Conservation (phyloP, 768 basidiomycete genomes). For the Tulasnella sp. region DNA sequence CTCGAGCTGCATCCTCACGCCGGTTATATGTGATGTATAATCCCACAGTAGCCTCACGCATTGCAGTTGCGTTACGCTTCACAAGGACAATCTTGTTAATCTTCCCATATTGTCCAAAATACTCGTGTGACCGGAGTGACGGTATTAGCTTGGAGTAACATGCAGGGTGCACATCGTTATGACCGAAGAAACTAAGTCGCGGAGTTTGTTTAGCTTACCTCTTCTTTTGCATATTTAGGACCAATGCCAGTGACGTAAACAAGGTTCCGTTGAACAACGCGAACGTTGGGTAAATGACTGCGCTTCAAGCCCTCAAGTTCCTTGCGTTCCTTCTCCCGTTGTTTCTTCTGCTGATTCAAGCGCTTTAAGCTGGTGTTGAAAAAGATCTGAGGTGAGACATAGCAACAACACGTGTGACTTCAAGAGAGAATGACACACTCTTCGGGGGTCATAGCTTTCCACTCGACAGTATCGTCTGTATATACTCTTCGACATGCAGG, state of each 20-base stretch:
- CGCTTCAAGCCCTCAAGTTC: conserved; percentile 79
- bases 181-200: not conserved
- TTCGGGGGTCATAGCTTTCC: conserved; percentile 87
- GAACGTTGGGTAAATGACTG: conserved; percentile 78
- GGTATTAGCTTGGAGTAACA: conserved; percentile 55
- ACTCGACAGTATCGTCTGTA: conserved; percentile 84
- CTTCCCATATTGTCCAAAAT: conserved; percentile 98
- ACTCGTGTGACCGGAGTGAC: conserved; percentile 84
- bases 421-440: conserved; percentile 51
- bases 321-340: conserved; percentile 87
- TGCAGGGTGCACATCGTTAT: conserved; percentile 7
- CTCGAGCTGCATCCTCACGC: conserved; percentile 86
- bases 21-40: conserved; percentile 93
- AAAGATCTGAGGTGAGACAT: conserved; percentile 15
- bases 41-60: conserved; percentile 66
- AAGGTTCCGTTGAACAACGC: conserved; percentile 92
- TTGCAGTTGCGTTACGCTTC: conserved; percentile 70
- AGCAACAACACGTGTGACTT: conserved; percentile 15
- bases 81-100: conserved; percentile 89
- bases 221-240: conserved; percentile 87
- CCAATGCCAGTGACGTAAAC: conserved; percentile 96
- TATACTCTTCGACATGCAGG: conserved; percentile 92
- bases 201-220: no score
- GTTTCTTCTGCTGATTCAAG: conserved; percentile 88
- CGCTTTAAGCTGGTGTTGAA: conserved; percentile 64